Conservation (phyloP, 1,139 yeast species). For the Saccharomyces uvarum region DNA sequence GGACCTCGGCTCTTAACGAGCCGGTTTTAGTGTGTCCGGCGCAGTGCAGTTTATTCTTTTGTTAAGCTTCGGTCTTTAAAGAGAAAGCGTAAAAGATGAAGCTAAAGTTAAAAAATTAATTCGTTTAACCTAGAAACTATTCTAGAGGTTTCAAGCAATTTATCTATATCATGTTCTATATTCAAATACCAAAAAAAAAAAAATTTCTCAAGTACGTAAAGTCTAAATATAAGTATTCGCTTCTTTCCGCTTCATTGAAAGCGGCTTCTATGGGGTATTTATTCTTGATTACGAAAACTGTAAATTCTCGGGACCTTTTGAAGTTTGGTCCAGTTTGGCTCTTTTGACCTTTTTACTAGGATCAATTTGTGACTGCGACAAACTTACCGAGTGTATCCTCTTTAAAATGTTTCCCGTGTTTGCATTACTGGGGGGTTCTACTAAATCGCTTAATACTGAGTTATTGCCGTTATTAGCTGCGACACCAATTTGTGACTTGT, state of each 20-base stretch:
- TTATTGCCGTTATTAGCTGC: not conserved
- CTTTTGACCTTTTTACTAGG: constrained; percentile 27
- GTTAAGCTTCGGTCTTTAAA: not conserved
- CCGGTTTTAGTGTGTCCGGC: too few species aligned
- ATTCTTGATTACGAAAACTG: constrained; percentile 12
- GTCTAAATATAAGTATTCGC: not conserved
- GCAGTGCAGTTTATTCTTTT: not conserved
- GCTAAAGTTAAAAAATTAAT: not conserved
- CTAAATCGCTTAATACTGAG: not conserved
- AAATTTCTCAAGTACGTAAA: not conserved
- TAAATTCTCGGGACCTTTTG: constrained; percentile 13
- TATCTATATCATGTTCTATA: not conserved
- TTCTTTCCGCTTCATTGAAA: not conserved
- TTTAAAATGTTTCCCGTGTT: constrained; percentile 10
- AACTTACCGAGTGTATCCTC: constrained; percentile 21
- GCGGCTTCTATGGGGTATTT: not conserved
- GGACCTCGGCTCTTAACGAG: too few species aligned
- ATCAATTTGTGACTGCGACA: constrained; percentile 23
- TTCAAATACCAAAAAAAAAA: not conserved
- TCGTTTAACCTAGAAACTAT: not conserved
- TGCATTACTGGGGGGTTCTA: not conserved
- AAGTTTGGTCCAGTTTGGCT: constrained; percentile 28
- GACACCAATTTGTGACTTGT: not conserved
- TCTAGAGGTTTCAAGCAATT: not conserved
- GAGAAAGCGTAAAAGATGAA: not conserved